Evolutionary conservation across 345 rosid genomes (phyloP), one percentile per base, ranked within the genome.

Genomic region (Hevea brasiliensis): DNA sequence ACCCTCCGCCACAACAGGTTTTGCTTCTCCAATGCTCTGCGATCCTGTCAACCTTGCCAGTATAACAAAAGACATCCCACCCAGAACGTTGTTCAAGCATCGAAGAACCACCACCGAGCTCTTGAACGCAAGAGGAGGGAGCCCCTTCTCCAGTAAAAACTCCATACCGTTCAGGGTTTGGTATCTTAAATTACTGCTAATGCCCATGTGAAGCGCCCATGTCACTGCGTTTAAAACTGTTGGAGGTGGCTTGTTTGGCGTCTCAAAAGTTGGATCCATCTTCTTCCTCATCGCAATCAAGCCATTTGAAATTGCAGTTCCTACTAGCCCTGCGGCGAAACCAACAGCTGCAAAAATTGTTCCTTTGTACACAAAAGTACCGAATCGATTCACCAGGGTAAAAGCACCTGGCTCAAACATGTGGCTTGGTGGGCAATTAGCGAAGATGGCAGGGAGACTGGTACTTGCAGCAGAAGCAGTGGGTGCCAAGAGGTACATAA

Each of bases 21-120:
- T 64, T 3, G 71, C 27, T 66, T 75, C 82, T 27, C 14, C 85
- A 40, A 80, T 83, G 21, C 90, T 84, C 81, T 96, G 99, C 6
- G 99, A 84, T 23, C 99, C 99, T 0, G 99, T 96, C 85, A 96
- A 17, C 84, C 98, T 91, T 17, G 99, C 99, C 76, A 96, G 74
- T 11, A 88, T 61, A 42, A 96, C 99, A 83, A 96, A 96, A 3
- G 99, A 76, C 94, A 93, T 82, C 12, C 99, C 99, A 5, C 99
- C 99, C 18, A 90, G 83, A 15, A 93, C 85, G 47, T 96, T 96
- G 73, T 96, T 96, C 45, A 77, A 68, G 79, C 93, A 87, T 79
- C 99, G 84, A 72, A 96, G 82, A 58, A 78, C 90, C 70, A 93
- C 89, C 67, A 96, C 99, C 0, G 97, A 89, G 1, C 87, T 81